These are phyloP conservation scores for Dendrobium chrysotoxum DNA, from an alignment of 106 monocot species.

Conservation along the genomic window DNA sequence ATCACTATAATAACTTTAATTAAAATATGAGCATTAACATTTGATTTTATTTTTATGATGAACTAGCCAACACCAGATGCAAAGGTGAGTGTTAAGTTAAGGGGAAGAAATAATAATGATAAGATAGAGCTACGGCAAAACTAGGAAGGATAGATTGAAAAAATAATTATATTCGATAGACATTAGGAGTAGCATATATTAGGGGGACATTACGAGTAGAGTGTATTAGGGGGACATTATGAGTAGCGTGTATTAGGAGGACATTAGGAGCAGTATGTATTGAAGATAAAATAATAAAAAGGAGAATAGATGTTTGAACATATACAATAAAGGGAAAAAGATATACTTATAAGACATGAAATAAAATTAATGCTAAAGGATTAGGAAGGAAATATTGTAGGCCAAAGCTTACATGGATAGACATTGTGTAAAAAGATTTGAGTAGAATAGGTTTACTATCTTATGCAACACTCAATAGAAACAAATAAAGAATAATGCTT, in stretches of 20 bases:
- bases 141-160: neutral
- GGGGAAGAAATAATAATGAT: too few species aligned
- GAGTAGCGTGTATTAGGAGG: neutral
- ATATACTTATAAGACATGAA: neutral
- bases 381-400: too few species aligned
- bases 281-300: neutral
- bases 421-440: too few species aligned
- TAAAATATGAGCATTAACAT: neutral
- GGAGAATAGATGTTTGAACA: neutral
- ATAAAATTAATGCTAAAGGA: neutral
- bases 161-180: neutral
- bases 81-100: neutral
- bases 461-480: too few species aligned
- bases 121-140: neutral
- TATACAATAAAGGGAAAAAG: neutral
- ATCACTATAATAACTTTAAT: too few species aligned
- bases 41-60: neutral
- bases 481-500: too few species aligned
- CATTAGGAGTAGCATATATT: too few species aligned
- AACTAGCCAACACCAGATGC: neutral
- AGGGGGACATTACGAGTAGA: too few species aligned
- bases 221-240: too few species aligned
- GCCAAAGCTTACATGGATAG: too few species aligned
- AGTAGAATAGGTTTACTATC: too few species aligned
- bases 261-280: too few species aligned